A percentile compares a stretch with the other conserved stretches of the same genome.
Conservation (phyloP, 495 filamentous ascomycete genomes). For the Podospora pseudocomata region DNA sequence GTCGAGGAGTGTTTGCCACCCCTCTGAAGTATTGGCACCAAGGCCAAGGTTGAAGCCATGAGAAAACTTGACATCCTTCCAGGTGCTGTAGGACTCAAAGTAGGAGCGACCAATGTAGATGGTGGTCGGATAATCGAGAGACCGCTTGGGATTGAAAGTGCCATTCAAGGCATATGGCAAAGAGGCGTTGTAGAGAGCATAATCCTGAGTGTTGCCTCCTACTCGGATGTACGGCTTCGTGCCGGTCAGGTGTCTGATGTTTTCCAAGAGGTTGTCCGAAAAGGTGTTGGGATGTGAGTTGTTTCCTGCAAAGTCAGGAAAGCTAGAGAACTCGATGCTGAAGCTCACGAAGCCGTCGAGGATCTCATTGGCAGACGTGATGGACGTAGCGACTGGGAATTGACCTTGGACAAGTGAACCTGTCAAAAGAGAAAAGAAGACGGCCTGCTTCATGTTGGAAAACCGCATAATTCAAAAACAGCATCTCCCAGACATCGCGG, state of each 20-base stretch:
- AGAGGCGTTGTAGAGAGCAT: conserved; percentile 56
- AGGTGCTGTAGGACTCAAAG: conserved; percentile 64
- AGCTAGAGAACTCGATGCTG: conserved; percentile 59
- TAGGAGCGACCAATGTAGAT: conserved; percentile 59
- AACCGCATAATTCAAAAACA: not conserved
- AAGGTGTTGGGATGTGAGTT: conserved; percentile 51
- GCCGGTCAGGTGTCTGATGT: conserved; percentile 46
- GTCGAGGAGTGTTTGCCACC: conserved; percentile 50
- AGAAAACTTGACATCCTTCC: conserved; percentile 53
- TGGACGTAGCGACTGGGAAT: conserved; percentile 16
- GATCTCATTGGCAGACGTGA: conserved; percentile 32
- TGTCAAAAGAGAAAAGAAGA: conserved; percentile 8
- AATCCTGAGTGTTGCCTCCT: conserved; percentile 62
- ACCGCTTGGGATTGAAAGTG: conserved; percentile 47
- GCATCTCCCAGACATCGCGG: not conserved
- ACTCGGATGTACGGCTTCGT: conserved; percentile 57
- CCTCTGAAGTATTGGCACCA: conserved; percentile 52
- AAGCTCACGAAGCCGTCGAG: conserved; percentile 55
- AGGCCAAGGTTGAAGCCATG: conserved; percentile 63
- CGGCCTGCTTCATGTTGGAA: not conserved
- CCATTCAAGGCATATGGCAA: conserved; percentile 53
- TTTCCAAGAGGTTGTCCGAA: conserved; percentile 55
- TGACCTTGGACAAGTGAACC: conserved; percentile 9
- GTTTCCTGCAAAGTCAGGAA: conserved; percentile 61
- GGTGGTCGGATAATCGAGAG: conserved; percentile 58